These are phyloP conservation scores for Magnaporthiopsis rhizophila DNA, from an alignment of 2,329 filamentous ascomycete genomes.

Conservation along the genomic window DNA sequence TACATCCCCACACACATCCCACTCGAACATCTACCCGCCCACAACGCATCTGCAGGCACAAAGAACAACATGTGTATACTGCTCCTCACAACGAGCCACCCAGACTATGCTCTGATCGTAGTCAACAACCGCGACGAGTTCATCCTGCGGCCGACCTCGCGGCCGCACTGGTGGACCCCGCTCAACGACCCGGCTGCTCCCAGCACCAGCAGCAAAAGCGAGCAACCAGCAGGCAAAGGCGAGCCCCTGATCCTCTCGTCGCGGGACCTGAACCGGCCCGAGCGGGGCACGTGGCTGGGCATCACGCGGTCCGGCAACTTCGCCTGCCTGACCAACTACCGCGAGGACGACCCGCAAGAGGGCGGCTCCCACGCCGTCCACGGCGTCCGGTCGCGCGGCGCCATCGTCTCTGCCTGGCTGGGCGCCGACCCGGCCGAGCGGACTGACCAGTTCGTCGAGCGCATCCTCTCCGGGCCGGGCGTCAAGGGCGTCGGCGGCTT, in stretches of 20 bases:
- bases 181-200: conserved; percentile 14
- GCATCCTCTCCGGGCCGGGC: conserved; percentile 42
- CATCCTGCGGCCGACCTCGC: conserved; percentile 55
- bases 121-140: conserved; percentile 74
- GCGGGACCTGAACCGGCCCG: conserved; percentile 52
- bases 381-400: conserved; percentile 50
- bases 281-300: conserved; percentile 60
- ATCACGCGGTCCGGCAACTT: conserved; percentile 52
- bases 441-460: conserved; percentile 41
- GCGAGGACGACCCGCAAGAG: conserved; percentile 44
- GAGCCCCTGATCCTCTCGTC: conserved; percentile 43
- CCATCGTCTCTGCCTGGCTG: conserved; percentile 57
- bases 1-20: neutral
- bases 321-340: conserved; percentile 60
- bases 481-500: conserved; percentile 59
- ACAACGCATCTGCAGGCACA: neutral
- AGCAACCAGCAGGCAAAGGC: neutral
- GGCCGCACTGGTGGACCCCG: conserved; percentile 54
- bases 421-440: conserved; percentile 38
- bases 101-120: conserved; percentile 65
- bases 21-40: neutral
- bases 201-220: conserved; percentile 9
- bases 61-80: conserved; percentile 62
- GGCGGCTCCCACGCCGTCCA: conserved; percentile 41
- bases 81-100: conserved; percentile 67